Percentiles rank a stretch among this genome's conserved stretches.
Conservation (phyloP, 257 asterid genomes). For the Ocimum tenuiflorum region DNA sequence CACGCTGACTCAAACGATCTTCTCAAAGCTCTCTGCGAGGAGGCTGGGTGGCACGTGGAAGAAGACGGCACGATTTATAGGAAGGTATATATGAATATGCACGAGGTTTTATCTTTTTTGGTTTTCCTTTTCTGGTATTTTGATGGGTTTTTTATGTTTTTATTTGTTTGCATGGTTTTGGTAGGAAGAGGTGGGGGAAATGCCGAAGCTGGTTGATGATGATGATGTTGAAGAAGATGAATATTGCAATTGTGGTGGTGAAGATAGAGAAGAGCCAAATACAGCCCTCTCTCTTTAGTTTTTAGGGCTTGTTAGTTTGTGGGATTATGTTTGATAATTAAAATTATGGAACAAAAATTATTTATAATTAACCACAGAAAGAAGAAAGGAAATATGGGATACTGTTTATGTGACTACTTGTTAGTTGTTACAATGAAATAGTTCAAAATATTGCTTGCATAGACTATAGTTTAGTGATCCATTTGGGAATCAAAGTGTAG, state of each 20-base stretch:
- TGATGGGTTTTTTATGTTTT: neutral
- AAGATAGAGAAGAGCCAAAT: slow-evolving; percentile 15
- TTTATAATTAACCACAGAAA: too few relatives aligned
- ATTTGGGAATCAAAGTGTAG: too few relatives aligned
- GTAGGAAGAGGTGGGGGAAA: slow-evolving; percentile 14
- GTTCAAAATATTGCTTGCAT: too few relatives aligned
- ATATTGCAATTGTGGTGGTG: slow-evolving; percentile 31
- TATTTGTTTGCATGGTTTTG: neutral
- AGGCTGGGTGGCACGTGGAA: slow-evolving; percentile 79
- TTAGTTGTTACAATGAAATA: too few relatives aligned
- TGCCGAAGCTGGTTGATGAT: slow-evolving; percentile 25
- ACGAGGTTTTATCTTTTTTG: neutral
- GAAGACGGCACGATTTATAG: slow-evolving; percentile 52
- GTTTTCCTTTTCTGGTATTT: neutral
- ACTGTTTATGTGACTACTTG: too few relatives aligned
- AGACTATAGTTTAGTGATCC: too few relatives aligned
- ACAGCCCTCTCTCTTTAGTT: slow-evolving; percentile 29
- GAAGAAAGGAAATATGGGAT: too few relatives aligned
- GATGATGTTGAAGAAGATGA: slow-evolving; percentile 22
- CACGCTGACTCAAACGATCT: slow-evolving; percentile 68
- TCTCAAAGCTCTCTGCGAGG: slow-evolving; percentile 63
- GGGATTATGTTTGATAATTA: too few relatives aligned
- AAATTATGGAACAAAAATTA: too few relatives aligned
- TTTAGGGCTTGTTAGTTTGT: neutral
- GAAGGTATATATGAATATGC: slow-evolving; percentile 25